A percentile compares a stretch with the other conserved stretches of the same genome.
Conservation (phyloP, 768 basidiomycete species). For the Amanita pseudoporphyria region DNA sequence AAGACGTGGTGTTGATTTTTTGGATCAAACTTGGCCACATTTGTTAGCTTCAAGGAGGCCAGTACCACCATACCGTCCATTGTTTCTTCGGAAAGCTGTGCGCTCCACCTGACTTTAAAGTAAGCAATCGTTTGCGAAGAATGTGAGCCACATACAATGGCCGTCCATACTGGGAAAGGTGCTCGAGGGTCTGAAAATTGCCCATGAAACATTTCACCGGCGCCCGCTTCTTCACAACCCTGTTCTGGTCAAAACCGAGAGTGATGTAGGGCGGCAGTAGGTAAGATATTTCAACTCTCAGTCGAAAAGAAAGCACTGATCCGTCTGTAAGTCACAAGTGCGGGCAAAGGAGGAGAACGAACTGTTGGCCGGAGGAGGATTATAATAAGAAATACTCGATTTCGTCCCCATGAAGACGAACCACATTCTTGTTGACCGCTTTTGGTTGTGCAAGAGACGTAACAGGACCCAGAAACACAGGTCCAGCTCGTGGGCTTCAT, state of each 20-base stretch:
- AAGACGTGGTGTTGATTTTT: not conserved
- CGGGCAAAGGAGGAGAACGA: not conserved
- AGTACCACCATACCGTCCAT: not conserved
- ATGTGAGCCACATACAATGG: slow-evolving; percentile 6
- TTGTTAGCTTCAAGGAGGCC: not conserved
- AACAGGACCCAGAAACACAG: slow-evolving; percentile 8
- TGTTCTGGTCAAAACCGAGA: slow-evolving; percentile 12
- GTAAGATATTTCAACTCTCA: slow-evolving; percentile 2
- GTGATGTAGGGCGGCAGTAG: slow-evolving; percentile 10
- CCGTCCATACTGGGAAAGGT: slow-evolving; percentile 5
- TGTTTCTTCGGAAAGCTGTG: not conserved
- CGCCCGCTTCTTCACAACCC: not conserved
- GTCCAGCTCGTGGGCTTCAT: slow-evolving; percentile 11
- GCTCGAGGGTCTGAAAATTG: not conserved
- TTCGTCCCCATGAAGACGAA: no score
- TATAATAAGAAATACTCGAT: slow-evolving; percentile 9
- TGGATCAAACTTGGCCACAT: not conserved
- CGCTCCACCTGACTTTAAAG: slow-evolving; percentile 1
- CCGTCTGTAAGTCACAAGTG: not conserved
- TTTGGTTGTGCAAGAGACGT: slow-evolving; percentile 10
- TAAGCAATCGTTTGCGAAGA: not conserved
- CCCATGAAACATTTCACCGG: slow-evolving; percentile 1
- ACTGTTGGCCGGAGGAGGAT: slow-evolving; percentile 4
- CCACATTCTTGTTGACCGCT: slow-evolving; percentile 6
- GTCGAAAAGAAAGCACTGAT: slow-evolving; percentile 11